phyloP scores from a whole-genome alignment of 495 filamentous ascomycete species.

The Venustampulla echinocandica region DNA sequence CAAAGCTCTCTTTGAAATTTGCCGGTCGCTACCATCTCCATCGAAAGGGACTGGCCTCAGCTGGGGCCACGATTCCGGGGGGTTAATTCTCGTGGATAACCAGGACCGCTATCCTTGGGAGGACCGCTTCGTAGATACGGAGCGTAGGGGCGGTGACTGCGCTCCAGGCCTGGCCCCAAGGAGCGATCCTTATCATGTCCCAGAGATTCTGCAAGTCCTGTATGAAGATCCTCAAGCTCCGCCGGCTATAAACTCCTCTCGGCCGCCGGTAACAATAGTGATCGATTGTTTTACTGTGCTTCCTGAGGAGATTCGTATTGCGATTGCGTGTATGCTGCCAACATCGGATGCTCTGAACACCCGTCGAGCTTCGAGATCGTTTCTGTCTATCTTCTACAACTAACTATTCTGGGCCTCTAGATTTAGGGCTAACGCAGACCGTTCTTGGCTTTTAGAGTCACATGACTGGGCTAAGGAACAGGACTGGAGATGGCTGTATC shows the following conservation, averaged over 20 bases:
- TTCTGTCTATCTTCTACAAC: slow-evolving; percentile 2
- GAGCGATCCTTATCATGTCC: slow-evolving; percentile 8
- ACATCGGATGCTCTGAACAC: slow-evolving; percentile 2
- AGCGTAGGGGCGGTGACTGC: not conserved
- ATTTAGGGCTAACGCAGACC: not conserved
- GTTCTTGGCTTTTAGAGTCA: slow-evolving; percentile 5
- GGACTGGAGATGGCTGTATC: slow-evolving; percentile 3
- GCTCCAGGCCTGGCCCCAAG: not conserved
- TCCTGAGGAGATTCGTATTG: slow-evolving; percentile 1
- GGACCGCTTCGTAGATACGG: slow-evolving; percentile 4
- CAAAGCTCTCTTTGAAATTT: slow-evolving; percentile 5
- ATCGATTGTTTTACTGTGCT: slow-evolving; percentile 3
- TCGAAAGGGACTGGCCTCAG: not conserved
- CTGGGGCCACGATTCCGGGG: slow-evolving; percentile 8
- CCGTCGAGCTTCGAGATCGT: slow-evolving; percentile 3
- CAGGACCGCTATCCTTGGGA: slow-evolving; percentile 12
- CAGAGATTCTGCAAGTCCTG: slow-evolving; percentile 6
- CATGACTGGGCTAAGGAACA: not conserved
- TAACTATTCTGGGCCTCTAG: not conserved
- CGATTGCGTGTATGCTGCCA: slow-evolving; percentile 1
- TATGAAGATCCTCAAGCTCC: slow-evolving; percentile 4
- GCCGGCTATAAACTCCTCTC: slow-evolving; percentile 1
- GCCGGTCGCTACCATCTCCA: slow-evolving; percentile 7
- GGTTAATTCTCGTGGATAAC: slow-evolving; percentile 4
- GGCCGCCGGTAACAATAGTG: not conserved